Conservation (phyloP, 441 rosid species). For the Macaranga tanarius region DNA sequence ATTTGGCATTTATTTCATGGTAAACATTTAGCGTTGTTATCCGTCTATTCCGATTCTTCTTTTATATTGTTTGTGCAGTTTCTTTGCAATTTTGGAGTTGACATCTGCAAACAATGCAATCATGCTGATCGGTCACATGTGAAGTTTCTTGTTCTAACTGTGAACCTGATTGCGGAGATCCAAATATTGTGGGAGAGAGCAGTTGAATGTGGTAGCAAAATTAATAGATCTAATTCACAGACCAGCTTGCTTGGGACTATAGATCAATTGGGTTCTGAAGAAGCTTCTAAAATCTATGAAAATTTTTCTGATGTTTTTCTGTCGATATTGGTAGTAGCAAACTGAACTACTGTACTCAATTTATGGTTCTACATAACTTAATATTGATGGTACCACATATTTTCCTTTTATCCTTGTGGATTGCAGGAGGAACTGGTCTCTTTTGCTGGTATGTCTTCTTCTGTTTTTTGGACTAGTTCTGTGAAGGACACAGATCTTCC, state of each 20-base stretch:
- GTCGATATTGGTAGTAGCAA: constrained; percentile 52
- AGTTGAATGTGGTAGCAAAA: constrained; percentile 34
- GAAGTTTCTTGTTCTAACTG: constrained; percentile 59
- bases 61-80: constrained; percentile 50
- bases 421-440: constrained; percentile 71
- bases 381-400: constrained; percentile 18
- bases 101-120: constrained; percentile 46
- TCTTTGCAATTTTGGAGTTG: constrained; percentile 43
- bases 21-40: background rate
- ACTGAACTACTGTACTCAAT: constrained; percentile 12
- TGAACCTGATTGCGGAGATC: constrained; percentile 68
- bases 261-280: constrained; percentile 33
- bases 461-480: constrained; percentile 57
- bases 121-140: constrained; percentile 43
- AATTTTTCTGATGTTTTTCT: constrained; percentile 49
- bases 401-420: constrained; percentile 7
- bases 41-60: constrained; percentile 8
- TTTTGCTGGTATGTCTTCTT: constrained; percentile 61
- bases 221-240: constrained; percentile 30
- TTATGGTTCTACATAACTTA: background rate
- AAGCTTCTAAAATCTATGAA: constrained; percentile 37
- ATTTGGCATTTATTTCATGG: background rate
- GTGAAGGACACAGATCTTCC: constrained; percentile 53
- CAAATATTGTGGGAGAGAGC: constrained; percentile 52
- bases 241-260: constrained; percentile 33